Base-by-base conservation (phyloP, 306 rosid species). In the Cercis canadensis region DNA sequence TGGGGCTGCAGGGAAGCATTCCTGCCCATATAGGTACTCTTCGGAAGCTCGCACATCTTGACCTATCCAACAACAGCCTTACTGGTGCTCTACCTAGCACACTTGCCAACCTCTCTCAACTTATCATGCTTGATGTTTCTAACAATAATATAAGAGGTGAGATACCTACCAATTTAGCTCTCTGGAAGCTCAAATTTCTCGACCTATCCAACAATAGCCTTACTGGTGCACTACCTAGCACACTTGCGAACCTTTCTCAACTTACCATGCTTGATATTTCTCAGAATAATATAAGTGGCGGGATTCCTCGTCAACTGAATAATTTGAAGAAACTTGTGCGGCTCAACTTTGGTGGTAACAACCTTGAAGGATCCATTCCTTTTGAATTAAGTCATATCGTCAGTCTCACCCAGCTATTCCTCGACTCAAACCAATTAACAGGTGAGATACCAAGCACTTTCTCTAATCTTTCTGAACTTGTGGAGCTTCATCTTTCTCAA, bases 71-170 rank as follows among this genome's bases (percentile, higher is more conserved):
- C 2, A 67, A 58, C 19, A 0, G 1, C 0, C 7, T 77, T 14
- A 6, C 4, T 6, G 73, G 77, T 49, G 4, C n/a, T 29, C 6
- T 65, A 4, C 59, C 70, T 65, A 19, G 1, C 17, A 31, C 70
- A n/a, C 1, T 66, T 31, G 13, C 34, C 7, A 55, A 18, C 54
- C 39, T 69, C 12, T 44, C 66, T 52, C 54, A 33, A 8, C 45
- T 70, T 6, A 31, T 7, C 2, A 0, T 0, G 5, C 6, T 57
- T 31, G 12, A 13, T 32, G 11, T 57, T 5, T 57, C 43, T 33
- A 0, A 29, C 5, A 44, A 63, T 45, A 19, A 45, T 24, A 17
- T 63, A 1, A 24, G 3, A 3, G 19, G 15, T 46, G 44, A 8
- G 7, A 37, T 34, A 4, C 39, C 39, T 7, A 7, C 5, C 4